Conservation (phyloP, 352 stramenopile genomes). For the Phytophthora podocarpi region DNA sequence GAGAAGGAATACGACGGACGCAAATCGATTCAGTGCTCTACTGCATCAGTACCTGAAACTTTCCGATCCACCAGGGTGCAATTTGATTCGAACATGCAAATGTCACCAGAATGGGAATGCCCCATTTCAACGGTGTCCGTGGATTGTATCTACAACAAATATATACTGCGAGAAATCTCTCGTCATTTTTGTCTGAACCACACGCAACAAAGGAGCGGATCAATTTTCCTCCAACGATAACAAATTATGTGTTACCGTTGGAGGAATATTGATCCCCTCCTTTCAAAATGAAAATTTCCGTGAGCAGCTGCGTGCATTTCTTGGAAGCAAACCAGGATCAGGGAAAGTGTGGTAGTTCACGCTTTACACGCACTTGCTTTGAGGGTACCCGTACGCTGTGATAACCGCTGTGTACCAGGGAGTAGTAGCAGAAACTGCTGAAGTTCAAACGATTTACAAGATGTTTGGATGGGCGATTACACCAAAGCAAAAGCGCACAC, state of each 20-base stretch:
- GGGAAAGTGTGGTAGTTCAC: not conserved
- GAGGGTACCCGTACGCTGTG: constrained; percentile 3
- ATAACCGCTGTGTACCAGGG: not conserved
- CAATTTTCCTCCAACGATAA: no score
- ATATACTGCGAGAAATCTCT: not conserved
- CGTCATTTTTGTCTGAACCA: not conserved
- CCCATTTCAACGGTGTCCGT: not conserved
- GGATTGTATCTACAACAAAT: not conserved
- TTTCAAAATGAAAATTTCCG: constrained; percentile 1
- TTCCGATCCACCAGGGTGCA: no score
- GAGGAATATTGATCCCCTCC: not conserved
- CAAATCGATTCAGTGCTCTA: no score
- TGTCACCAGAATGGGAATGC: no score
- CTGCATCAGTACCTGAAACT: no score
- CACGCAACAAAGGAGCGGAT: no score
- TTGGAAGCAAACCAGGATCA: not conserved
- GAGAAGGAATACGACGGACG: no score
- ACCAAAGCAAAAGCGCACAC: not conserved
- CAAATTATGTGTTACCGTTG: constrained; percentile 5
- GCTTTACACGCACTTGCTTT: not conserved
- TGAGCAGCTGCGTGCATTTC: constrained; percentile 6
- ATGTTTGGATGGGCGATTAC: constrained; percentile 6
- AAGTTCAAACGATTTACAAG: constrained; percentile 1
- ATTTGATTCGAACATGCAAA: no score
- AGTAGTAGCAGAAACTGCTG: not conserved